phyloP scores from a whole-genome alignment of 192 early-diverging fungal genomes.

The Glomus cerebriforme region DNA sequence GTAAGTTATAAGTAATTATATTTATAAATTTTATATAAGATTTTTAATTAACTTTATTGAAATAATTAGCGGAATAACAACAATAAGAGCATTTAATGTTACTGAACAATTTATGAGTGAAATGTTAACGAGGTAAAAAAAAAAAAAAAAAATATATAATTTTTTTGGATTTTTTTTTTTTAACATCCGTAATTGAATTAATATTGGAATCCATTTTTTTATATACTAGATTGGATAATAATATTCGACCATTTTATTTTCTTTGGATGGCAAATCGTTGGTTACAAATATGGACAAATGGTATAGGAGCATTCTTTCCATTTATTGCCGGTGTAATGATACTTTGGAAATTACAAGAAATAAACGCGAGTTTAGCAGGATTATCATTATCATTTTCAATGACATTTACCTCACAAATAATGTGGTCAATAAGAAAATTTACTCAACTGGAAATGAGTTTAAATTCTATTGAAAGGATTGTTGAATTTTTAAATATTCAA shows the following conservation, averaged over 20 bases:
- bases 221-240: slow-evolving; percentile 51
- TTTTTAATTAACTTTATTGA: neutral
- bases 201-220: too few relatives aligned
- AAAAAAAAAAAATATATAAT: too few relatives aligned
- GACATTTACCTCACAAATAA: slow-evolving; percentile 74
- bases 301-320: slow-evolving; percentile 67
- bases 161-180: too few relatives aligned
- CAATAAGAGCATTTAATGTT: slow-evolving; percentile 83
- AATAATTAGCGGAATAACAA: slow-evolving; percentile 58
- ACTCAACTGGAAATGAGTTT: slow-evolving; percentile 82
- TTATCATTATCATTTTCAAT: slow-evolving; percentile 81
- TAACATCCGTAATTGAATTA: too few relatives aligned
- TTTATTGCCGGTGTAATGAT: slow-evolving; percentile 65
- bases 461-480: slow-evolving; percentile 83
- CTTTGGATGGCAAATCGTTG: slow-evolving; percentile 81
- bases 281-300: slow-evolving; percentile 78
- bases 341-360: slow-evolving; percentile 30
- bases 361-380: slow-evolving; percentile 80
- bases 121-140: slow-evolving; percentile 43
- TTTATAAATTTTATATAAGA: neutral
- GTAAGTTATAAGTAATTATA: neutral
- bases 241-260: slow-evolving; percentile 79
- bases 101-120: slow-evolving; percentile 65
- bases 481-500: slow-evolving; percentile 78
- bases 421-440: slow-evolving; percentile 77